These are phyloP conservation scores for Trypanosoma cruzi DNA, from an alignment of 208 protist genomes.

Conservation along the genomic window DNA sequence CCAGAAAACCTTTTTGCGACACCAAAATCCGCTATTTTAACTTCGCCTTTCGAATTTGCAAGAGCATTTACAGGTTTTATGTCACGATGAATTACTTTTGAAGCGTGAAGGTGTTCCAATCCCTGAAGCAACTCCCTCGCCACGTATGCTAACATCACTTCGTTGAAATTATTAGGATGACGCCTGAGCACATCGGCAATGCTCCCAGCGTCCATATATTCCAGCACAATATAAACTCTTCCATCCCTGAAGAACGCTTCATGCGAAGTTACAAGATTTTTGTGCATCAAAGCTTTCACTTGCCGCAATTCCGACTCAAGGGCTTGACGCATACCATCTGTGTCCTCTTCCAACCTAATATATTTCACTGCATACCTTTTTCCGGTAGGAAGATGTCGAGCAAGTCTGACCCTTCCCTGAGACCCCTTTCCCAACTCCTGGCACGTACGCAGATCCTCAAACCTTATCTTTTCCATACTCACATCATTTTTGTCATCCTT, in stretches of 20 bases:
- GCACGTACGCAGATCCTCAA: constrained; percentile 86
- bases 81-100: constrained; percentile 95
- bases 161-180: constrained; percentile 65
- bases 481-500: constrained; percentile 34
- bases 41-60: constrained; percentile 93
- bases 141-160: constrained; percentile 86
- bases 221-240: constrained; percentile 84
- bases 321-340: constrained; percentile 64
- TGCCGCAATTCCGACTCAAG: constrained; percentile 81
- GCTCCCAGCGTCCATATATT: constrained; percentile 92
- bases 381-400: constrained; percentile 60
- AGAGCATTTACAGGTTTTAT: constrained; percentile 98
- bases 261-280: constrained; percentile 90
- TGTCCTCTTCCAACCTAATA: constrained; percentile 73
- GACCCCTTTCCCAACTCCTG: constrained; percentile 83
- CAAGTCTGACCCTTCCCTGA: constrained; percentile 88
- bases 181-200: constrained; percentile 85
- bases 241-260: constrained; percentile 92
- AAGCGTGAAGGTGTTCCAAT: constrained; percentile 80
- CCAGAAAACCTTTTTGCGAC: constrained; percentile 89
- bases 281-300: constrained; percentile 82
- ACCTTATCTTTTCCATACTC: constrained; percentile 80
- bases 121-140: constrained; percentile 84
- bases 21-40: constrained; percentile 98
- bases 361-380: constrained; percentile 92